These are phyloP conservation scores for Sarocladiaceae sp. DNA, from an alignment of 2,329 filamentous ascomycete genomes.

Conservation along the genomic window DNA sequence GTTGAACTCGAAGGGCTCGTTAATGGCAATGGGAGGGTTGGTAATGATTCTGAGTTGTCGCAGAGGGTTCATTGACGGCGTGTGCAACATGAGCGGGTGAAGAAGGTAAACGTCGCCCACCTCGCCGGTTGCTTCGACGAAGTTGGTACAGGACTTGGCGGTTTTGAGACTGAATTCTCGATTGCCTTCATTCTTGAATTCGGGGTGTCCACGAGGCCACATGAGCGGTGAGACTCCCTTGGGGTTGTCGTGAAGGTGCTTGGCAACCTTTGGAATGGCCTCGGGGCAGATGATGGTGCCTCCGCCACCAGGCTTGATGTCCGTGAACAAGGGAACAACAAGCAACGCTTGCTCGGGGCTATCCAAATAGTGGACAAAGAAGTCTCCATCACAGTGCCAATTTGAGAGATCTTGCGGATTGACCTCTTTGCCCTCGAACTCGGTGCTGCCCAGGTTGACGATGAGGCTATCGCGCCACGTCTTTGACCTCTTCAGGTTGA, in stretches of 20 bases:
- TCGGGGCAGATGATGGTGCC: constrained; percentile 61
- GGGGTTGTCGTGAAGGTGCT: constrained; percentile 56
- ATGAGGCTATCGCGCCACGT: constrained; percentile 64
- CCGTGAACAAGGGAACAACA: constrained; percentile 64
- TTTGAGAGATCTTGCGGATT: constrained; percentile 47
- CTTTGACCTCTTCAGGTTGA: constrained; percentile 38
- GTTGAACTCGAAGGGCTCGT: constrained; percentile 24
- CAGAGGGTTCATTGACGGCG: constrained; percentile 33
- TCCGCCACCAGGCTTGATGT: constrained; percentile 56
- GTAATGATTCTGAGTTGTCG: constrained; percentile 22
- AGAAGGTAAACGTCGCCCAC: constrained; percentile 55
- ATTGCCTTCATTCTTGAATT: constrained; percentile 38
- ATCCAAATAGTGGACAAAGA: constrained; percentile 69
- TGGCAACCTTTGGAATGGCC: constrained; percentile 53
- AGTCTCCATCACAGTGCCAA: constrained; percentile 71
- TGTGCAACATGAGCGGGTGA: constrained; percentile 59
- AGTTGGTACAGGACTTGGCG: constrained; percentile 34
- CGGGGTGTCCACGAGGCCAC: constrained; percentile 48
- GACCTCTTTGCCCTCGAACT: constrained; percentile 43
- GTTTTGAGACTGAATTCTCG: constrained; percentile 41
- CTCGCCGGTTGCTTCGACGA: constrained; percentile 50
- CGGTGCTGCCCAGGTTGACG: constrained; percentile 60
- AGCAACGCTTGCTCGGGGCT: constrained; percentile 65
- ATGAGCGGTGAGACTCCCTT: constrained; percentile 64
- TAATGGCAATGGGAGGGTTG: constrained; percentile 39